Evolutionary conservation across 2,329 filamentous ascomycete genomes (phyloP).

Genomic region (Fusarium sp.): DNA sequence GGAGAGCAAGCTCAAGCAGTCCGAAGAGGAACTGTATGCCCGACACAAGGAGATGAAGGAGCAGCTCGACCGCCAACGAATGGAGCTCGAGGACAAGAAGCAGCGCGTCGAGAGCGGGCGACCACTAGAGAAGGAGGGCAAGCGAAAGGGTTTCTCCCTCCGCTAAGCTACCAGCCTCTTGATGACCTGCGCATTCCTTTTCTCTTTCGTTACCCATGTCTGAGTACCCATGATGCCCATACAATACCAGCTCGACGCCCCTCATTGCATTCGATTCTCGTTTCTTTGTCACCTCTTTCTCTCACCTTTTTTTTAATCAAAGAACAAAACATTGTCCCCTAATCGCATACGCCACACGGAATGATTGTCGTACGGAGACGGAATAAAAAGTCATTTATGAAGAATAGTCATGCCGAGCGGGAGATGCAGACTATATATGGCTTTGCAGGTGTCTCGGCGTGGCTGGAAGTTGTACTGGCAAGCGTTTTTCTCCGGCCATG

Average conservation of each 20-base stretch:
- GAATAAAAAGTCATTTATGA: constrained; percentile 50
- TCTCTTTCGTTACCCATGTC: constrained; percentile 61
- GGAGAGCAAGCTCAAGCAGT: constrained; percentile 99
- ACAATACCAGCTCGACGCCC: constrained; percentile 67
- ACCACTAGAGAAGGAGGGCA: constrained; percentile 96
- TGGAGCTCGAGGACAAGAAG: constrained; percentile 99
- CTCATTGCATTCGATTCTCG: constrained; percentile 59
- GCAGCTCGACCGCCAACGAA: constrained; percentile 92
- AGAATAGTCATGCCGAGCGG: constrained; percentile 49
- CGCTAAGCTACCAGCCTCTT: constrained; percentile 67
- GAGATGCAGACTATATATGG: constrained; percentile 47
- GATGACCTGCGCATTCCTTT: constrained; percentile 37
- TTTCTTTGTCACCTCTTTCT: constrained; percentile 50
- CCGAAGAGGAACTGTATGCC: constrained; percentile 97
- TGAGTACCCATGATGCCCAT: constrained; percentile 67
- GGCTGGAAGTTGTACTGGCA: constrained; percentile 26
- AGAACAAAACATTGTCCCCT: constrained; percentile 49
- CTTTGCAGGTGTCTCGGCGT: constrained; percentile 35
- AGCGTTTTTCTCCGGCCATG: constrained; percentile 22
- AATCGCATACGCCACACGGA: constrained; percentile 49
- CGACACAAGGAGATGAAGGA: constrained; percentile 99
- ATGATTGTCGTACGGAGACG: constrained; percentile 47
- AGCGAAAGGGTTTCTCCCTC: constrained; percentile 99
- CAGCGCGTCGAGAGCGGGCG: constrained; percentile 91
- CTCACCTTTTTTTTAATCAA: constrained; percentile 53